Conservation (phyloP, 148 eudicot genomes). For the Rhododendron ferrugineum region DNA sequence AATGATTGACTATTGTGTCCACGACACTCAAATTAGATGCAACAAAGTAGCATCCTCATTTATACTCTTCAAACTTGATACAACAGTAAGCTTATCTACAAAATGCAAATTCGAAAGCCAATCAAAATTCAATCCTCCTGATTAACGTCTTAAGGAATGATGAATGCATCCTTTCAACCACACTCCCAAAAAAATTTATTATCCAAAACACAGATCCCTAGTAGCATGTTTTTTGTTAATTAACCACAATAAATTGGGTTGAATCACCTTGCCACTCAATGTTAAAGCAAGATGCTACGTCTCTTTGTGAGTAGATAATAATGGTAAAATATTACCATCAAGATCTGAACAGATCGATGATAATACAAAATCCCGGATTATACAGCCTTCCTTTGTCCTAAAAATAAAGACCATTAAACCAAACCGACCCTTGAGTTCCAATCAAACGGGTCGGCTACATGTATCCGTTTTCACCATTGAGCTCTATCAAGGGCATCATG, state of each 20-base stretch:
- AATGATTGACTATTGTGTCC: neutral
- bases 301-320: slow-evolving; percentile 1
- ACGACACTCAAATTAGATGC: neutral
- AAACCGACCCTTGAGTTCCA: neutral
- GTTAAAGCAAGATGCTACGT: neutral
- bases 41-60: neutral
- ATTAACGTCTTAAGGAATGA: neutral
- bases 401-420: neutral
- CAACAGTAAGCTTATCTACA: neutral
- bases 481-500: neutral
- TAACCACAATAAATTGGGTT: neutral
- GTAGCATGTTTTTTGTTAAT: neutral
- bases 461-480: neutral
- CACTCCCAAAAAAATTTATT: neutral
- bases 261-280: neutral
- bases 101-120: neutral
- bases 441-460: neutral
- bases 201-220: neutral
- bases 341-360: neutral
- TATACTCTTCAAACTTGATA: neutral
- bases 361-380: neutral
- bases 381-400: neutral
- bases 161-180: neutral
- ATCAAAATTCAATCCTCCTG: neutral
- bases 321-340: neutral